phyloP scores from a whole-genome alignment of 306 rosid species.

The Medicago truncatula region MtrunA17r5.0-ANR NC_053044.1:56302501-56303000 shows the following conservation, averaged over 20 bases:
- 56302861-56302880: slow-evolving; percentile 39
- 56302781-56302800: slow-evolving; percentile 51
- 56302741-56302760: slow-evolving; percentile 35
- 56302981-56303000: slow-evolving; percentile 53
- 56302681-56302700: slow-evolving; percentile 51
- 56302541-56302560: slow-evolving; percentile 44
- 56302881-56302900: slow-evolving; percentile 42
- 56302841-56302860: slow-evolving; percentile 44
- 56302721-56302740: slow-evolving; percentile 49
- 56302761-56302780: slow-evolving; percentile 43
- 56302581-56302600: slow-evolving; percentile 40
- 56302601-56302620: slow-evolving; percentile 44
- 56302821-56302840: slow-evolving; percentile 44
- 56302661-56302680: slow-evolving; percentile 38
- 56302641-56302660: slow-evolving; percentile 41
- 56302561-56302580: slow-evolving; percentile 39
- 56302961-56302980: slow-evolving; percentile 57
- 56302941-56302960: slow-evolving; percentile 49
- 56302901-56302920: slow-evolving; percentile 48
- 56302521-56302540: slow-evolving; percentile 45
- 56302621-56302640: slow-evolving; percentile 36
- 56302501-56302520: slow-evolving; percentile 41
- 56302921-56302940: slow-evolving; percentile 50
- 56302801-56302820: slow-evolving; percentile 39
- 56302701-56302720: slow-evolving; percentile 39